phyloP scores from a whole-genome alignment of 352 stramenopile species.

The Aphanomyces euteiches region DNA sequence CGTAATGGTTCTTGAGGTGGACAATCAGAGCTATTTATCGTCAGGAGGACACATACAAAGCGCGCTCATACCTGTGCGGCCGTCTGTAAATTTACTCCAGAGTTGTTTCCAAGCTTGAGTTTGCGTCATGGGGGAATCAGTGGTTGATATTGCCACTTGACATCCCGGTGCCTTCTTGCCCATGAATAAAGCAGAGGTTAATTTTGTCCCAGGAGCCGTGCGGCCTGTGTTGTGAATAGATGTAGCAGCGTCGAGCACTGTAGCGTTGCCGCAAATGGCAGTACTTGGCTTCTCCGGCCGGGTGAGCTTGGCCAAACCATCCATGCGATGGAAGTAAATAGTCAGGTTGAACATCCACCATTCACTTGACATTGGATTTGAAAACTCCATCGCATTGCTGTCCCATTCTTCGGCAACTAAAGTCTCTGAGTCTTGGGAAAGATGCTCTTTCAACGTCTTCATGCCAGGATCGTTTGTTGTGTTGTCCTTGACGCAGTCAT shows the following conservation, averaged over 20 bases:
- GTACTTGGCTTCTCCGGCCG: slow-evolving; percentile 53
- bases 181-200: slow-evolving; percentile 34
- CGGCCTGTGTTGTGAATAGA: slow-evolving; percentile 10
- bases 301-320: slow-evolving; percentile 49
- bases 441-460: not conserved
- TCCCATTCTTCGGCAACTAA: not conserved
- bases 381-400: too few species aligned
- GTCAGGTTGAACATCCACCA: slow-evolving; percentile 31
- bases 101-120: slow-evolving; percentile 31
- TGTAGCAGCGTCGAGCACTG: slow-evolving; percentile 41
- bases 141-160: not conserved
- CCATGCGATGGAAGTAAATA: slow-evolving; percentile 47
- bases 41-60: not conserved
- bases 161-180: slow-evolving; percentile 30
- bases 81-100: slow-evolving; percentile 30
- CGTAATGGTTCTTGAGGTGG: slow-evolving; percentile 82
- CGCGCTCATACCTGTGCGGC: slow-evolving; percentile 13
- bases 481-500: not conserved
- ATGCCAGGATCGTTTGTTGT: not conserved
- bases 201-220: too few species aligned
- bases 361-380: not conserved
- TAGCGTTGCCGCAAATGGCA: slow-evolving; percentile 59
- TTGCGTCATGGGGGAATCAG: not conserved
- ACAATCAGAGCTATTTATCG: slow-evolving; percentile 42
- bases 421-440: not conserved